phyloP scores from a whole-genome alignment of 1,284 basidiomycete genomes.

The Ceratobasidium sp. region DNA sequence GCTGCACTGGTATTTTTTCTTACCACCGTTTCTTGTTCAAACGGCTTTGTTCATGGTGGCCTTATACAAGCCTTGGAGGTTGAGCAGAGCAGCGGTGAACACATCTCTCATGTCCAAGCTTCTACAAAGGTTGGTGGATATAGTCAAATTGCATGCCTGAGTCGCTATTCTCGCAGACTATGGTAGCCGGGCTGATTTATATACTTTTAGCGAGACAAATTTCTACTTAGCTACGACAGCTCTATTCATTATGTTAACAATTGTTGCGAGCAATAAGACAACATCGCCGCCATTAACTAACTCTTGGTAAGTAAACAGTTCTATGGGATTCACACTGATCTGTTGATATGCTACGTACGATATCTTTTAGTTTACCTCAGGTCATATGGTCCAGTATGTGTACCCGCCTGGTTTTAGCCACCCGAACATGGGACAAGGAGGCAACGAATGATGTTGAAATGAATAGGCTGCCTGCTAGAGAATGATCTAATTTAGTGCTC shows the following conservation, averaged over 20 bases:
- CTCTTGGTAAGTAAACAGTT: neutral
- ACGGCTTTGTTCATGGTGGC: neutral
- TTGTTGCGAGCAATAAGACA: neutral
- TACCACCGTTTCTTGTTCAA: neutral
- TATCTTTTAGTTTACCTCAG: neutral
- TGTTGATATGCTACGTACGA: neutral
- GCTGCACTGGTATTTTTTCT: neutral
- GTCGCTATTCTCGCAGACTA: no score
- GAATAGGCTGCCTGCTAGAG: neutral
- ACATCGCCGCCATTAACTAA: neutral
- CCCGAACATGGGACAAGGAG: conserved; percentile 9
- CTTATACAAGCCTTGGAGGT: conserved; percentile 7
- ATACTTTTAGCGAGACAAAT: neutral
- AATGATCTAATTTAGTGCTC: no score
- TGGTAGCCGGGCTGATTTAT: no score
- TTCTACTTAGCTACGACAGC: neutral
- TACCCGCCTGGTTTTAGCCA: neutral
- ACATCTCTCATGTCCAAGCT: neutral
- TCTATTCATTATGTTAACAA: neutral
- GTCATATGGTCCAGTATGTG: conserved; percentile 19
- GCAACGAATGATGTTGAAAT: neutral
- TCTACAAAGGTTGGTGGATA: neutral
- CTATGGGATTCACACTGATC: no score
- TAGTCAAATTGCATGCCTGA: no score
- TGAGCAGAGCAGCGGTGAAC: neutral